Base-by-base conservation (phyloP, 2,329 filamentous ascomycete genomes). In the Nemania sp. region DNA sequence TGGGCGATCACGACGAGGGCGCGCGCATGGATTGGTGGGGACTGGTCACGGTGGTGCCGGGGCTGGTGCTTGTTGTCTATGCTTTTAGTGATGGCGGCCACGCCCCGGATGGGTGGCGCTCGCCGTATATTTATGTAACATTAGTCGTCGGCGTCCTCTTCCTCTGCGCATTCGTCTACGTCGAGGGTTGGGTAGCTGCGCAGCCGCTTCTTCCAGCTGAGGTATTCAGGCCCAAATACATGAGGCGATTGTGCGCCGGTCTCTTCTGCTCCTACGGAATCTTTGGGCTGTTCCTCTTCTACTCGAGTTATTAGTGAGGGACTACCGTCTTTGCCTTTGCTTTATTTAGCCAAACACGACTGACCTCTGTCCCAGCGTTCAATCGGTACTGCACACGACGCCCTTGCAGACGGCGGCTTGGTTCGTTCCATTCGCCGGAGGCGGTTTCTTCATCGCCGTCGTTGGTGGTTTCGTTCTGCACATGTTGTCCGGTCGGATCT, bases 21-120 rank as follows among this genome's bases (percentile, higher is more conserved):
- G 74, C 83, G 20, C 77, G 78, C 34, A 92, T 92, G 88, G 90
- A 93, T 71, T 92, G 87, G 83, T 76, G 80, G 58, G 90, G 90
- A 0, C 76, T 83, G 1, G 70, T 74, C 2, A 82, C 87, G 13
- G 87, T 88, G 15, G 80, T 90, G 0, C 80, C 82, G 0, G 90
- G 88, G 0, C 74, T 92, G 12, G 80, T 90, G 1, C 79, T 95
- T 25, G 79, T 91, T 64, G 87, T 92, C 0, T 94, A 88, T 68
- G 88, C 90, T 0, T 83, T 95, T 53, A 92, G 90, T 0, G 87
- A 91, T 49, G 87, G 87, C 7, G 83, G 87, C 0, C 86, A 91
- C 71, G 89, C 89, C 0, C 83, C 87, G 0, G 72, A 86, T 2
- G 85, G 87, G 1, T 94, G 90, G 90, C 78, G 74, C n/a, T 91